These are phyloP conservation scores for Ramalina peruviana DNA, from an alignment of 495 filamentous ascomycete genomes.

Conservation along the genomic window DNA sequence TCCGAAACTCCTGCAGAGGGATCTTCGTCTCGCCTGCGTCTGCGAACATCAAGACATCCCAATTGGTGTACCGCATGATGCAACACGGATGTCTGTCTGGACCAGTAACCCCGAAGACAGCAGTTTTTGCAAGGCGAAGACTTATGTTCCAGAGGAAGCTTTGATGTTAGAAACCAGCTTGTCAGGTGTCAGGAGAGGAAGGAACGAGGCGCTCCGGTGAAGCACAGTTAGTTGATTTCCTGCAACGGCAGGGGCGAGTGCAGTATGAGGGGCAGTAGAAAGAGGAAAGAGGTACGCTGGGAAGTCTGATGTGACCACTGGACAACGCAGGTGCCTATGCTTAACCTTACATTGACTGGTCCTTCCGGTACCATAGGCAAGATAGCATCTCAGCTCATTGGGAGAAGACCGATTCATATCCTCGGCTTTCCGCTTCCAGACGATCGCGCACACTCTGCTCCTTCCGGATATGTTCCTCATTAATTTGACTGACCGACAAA, in stretches of 20 bases:
- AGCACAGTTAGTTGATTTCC: too few species aligned
- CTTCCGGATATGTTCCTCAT: conserved; percentile 30
- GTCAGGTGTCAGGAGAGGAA: not conserved
- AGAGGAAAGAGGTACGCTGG: too few species aligned
- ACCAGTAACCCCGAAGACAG: not conserved
- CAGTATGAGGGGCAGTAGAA: too few species aligned
- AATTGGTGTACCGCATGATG: conserved; percentile 69
- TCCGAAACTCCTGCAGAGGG: conserved; percentile 78
- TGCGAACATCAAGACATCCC: conserved; percentile 78
- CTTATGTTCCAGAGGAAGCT: too few species aligned
- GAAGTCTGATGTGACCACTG: too few species aligned
- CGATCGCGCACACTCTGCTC: conserved; percentile 29
- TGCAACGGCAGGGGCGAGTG: too few species aligned
- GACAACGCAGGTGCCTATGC: too few species aligned
- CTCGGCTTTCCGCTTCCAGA: conserved; percentile 33
- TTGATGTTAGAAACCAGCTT: not conserved
- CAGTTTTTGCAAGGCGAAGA: too few species aligned
- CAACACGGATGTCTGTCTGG: not conserved
- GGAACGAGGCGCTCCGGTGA: not conserved
- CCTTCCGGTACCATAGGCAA: not conserved
- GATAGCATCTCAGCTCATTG: conserved; percentile 10
- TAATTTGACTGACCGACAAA: conserved; percentile 29
- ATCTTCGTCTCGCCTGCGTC: conserved; percentile 33
- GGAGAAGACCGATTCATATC: conserved; percentile 31
- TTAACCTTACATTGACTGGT: too few species aligned